Evolutionary conservation across 441 rosid species (phyloP), one percentile per base, ranked within the genome.

Genomic region (Adansonia madagascariensis): DNA sequence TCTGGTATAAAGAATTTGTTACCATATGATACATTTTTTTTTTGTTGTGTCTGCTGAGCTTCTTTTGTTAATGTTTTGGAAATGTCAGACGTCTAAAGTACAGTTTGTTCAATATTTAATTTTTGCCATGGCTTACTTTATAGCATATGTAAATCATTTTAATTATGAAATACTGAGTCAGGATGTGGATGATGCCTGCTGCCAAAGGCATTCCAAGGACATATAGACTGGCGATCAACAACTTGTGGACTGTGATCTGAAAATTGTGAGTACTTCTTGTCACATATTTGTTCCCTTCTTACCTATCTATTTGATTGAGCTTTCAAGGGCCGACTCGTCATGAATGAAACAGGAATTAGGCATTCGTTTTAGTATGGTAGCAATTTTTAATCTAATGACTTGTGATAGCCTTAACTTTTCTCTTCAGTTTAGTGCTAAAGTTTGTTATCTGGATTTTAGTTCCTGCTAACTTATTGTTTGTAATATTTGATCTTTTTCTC

Each of bases 111-210:
- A 31, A 31, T 11, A 14, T 27, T 61, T 27, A 27, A 15, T 27
- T 14, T 12, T 22, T 60, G n/a, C 43, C 41, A 64, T 39, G 69
- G 69, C 49, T 35, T 64, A 2, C 69, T 64, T 71, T 74, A 71
- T 46, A 2, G 20, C 50, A 5, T 43, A 20, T 78, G 24, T 9
- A 3, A 44, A 44, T 43, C 53, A 22, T 67, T 35, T 74, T 83
- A 53, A 73, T 78, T 72, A 67, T 68, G 56, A 39, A 5, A 44
- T 78, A n/a, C 74, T 83, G 66, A 74, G 22, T 77, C 85, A 89
- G 93, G 87, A 82, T 82, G 81, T 86, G 89, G 92, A 75, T 52
- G 44, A 52, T 76, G 35, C 86, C 89, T 75, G 81, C 83, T 62
- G 66, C 59, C 69, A 69, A 77, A 75, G 75, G 63, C 71, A 11